Evolutionary conservation across 345 rosid species (phyloP).

Genomic region (Eucalyptus albens): DNA sequence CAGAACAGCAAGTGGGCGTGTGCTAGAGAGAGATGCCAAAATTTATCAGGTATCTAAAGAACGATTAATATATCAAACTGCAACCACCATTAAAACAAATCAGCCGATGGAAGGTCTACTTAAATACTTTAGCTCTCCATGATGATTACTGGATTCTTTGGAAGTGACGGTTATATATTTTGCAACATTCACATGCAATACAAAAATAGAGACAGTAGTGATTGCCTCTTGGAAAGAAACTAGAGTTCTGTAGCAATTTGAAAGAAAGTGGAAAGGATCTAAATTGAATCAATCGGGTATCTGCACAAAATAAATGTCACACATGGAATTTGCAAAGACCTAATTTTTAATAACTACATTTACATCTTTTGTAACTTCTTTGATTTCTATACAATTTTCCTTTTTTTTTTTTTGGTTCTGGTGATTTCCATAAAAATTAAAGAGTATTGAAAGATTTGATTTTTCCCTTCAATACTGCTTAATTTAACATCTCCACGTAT

Average conservation of each 20-base stretch:
- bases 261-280: not conserved
- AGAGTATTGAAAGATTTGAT: not conserved
- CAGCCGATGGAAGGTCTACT: not conserved
- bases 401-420: no score
- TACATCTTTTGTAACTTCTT: not conserved
- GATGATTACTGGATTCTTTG: not conserved
- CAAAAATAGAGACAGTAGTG: not conserved
- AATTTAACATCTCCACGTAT: not conserved
- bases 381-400: not conserved
- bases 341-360: not conserved
- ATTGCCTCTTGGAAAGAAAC: not conserved
- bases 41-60: not conserved
- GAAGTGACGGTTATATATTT: not conserved
- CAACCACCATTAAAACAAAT: not conserved
- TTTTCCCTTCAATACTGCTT: not conserved
- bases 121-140: not conserved
- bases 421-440: not conserved
- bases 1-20: not conserved
- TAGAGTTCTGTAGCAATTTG: not conserved
- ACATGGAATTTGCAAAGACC: not conserved
- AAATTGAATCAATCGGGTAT: not conserved
- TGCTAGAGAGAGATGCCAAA: not conserved
- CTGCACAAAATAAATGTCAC: not conserved
- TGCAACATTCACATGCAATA: not conserved
- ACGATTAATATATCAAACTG: not conserved